Percentiles rank a stretch among this genome's conserved stretches.
Evolutionary conservation across 176 grass and related monocot genomes (phyloP).

Genomic region (Typha latifolia): DNA sequence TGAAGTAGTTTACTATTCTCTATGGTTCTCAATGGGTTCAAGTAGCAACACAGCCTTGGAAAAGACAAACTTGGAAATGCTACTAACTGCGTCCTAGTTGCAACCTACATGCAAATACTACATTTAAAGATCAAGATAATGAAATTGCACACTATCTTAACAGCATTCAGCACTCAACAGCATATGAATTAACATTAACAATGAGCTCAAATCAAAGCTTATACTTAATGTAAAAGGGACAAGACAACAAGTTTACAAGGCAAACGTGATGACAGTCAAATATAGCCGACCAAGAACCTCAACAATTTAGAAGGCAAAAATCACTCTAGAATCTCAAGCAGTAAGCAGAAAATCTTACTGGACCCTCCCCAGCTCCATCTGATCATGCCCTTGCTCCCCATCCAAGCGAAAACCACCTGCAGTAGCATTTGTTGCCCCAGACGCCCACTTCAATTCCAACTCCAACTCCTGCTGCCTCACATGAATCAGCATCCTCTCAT

Average conservation of each 20-base stretch:
- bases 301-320: constrained; percentile 1
- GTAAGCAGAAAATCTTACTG: constrained; percentile 6
- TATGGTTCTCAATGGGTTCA: too few species aligned
- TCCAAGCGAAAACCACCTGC: neutral
- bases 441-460: neutral
- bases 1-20: too few species aligned
- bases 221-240: neutral
- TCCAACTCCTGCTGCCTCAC: constrained; percentile 19
- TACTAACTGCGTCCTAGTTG: too few species aligned
- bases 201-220: neutral
- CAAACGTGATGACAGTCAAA: neutral
- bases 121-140: too few species aligned
- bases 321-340: neutral
- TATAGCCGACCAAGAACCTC: neutral
- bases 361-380: neutral
- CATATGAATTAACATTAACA: too few species aligned
- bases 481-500: constrained; percentile 12
- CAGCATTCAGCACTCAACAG: too few species aligned
- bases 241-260: neutral
- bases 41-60: too few species aligned
- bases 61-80: too few species aligned
- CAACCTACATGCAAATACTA: too few species aligned
- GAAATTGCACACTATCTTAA: too few species aligned
- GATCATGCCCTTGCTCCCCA: neutral
- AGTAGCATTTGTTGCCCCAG: neutral